Conservation (phyloP, 345 rosid genomes). For the Euphorbia pulcherrima region DNA sequence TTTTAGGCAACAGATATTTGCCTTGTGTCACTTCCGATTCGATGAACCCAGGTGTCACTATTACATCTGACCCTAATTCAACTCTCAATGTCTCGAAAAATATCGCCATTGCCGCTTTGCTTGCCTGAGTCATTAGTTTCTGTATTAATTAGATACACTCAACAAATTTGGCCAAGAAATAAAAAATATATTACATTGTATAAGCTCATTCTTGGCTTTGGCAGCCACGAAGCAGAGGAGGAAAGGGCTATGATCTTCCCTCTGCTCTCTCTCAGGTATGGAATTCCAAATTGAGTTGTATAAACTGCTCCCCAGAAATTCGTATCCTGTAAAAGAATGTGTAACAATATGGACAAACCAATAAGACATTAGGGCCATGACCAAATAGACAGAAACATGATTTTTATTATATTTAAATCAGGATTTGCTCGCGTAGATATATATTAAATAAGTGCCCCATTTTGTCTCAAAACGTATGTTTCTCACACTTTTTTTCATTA, state of each 20-base stretch:
- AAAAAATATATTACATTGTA: constrained; percentile 31
- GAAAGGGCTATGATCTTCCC: constrained; percentile 46
- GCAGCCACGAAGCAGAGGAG: constrained; percentile 27
- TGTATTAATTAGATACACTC: not conserved
- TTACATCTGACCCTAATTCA: constrained; percentile 46
- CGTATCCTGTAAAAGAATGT: constrained; percentile 24
- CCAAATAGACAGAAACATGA: too few relatives aligned
- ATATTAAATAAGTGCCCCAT: too few relatives aligned
- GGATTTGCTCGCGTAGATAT: too few relatives aligned
- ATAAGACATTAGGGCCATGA: too few relatives aligned
- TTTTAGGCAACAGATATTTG: not conserved
- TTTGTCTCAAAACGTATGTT: too few relatives aligned
- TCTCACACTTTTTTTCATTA: too few relatives aligned
- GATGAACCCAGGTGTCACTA: constrained; percentile 57
- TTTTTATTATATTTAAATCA: too few relatives aligned
- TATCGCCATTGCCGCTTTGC: constrained; percentile 53
- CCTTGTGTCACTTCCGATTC: constrained; percentile 44
- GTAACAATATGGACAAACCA: not conserved
- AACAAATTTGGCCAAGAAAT: not conserved
- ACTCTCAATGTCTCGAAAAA: constrained; percentile 61
- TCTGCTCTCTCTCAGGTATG: constrained; percentile 33
- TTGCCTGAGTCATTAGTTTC: constrained; percentile 35
- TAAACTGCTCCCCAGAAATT: constrained; percentile 64
- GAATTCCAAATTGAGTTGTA: constrained; percentile 34
- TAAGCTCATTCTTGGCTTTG: constrained; percentile 39